Conservation (phyloP, 352 stramenopile genomes). For the Elongisporangium anandrum region DNA sequence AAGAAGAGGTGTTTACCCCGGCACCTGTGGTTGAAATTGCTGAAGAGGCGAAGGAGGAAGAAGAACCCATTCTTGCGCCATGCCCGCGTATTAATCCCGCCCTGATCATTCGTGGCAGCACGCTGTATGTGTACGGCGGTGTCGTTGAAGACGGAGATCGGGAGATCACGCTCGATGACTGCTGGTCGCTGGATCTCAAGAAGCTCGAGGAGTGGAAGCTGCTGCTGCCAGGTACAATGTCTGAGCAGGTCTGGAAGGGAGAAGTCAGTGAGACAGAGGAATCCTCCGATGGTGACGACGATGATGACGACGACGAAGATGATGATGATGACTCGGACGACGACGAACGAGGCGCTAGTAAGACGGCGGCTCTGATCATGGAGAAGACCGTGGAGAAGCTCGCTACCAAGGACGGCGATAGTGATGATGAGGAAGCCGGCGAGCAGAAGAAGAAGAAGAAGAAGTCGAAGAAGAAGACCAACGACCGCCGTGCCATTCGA, state of each 20-base stretch:
- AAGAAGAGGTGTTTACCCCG: constrained; percentile 13
- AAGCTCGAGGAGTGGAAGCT: constrained; percentile 92
- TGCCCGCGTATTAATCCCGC: constrained; percentile 86
- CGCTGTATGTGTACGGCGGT: constrained; percentile 92
- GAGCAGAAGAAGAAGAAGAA: constrained; percentile 65
- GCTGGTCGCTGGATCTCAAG: constrained; percentile 93
- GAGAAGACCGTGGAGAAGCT: constrained; percentile 62
- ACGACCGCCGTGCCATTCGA: constrained; percentile 59
- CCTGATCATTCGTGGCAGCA: constrained; percentile 86
- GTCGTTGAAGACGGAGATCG: constrained; percentile 92
- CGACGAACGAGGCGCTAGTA: constrained; percentile 19
- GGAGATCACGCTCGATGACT: constrained; percentile 95
- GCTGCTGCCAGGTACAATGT: constrained; percentile 90
- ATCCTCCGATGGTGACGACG: constrained; percentile 75
- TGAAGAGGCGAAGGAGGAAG: constrained; percentile 19
- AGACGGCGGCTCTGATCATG: constrained; percentile 30
- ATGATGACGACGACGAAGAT: constrained; percentile 55
- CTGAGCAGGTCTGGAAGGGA: constrained; percentile 90
- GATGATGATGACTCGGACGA: constrained; percentile 51
- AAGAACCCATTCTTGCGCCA: constrained; percentile 30
- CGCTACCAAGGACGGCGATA: constrained; percentile 32
- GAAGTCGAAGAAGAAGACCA: constrained; percentile 55
- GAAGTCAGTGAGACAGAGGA: constrained; percentile 85
- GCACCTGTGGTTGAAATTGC: constrained; percentile 2
- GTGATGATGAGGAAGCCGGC: constrained; percentile 14